These are phyloP conservation scores for Globisporangium camurandrum DNA, from an alignment of 352 stramenopile genomes.

Conservation along the genomic window DNA sequence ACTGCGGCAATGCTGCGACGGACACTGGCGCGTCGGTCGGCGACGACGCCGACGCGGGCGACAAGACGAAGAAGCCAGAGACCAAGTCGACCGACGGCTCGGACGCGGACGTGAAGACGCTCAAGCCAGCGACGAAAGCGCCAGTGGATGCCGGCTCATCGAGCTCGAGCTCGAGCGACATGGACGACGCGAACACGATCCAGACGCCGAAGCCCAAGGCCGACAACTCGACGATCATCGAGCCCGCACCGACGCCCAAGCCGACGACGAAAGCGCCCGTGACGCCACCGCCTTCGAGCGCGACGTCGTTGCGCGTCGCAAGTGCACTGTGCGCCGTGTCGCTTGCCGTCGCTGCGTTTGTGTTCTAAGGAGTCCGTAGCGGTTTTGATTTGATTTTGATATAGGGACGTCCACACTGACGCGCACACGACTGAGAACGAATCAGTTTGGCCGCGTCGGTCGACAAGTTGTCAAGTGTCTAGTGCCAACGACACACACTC, in stretches of 20 bases:
- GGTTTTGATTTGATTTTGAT: too few species aligned
- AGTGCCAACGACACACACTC: too few species aligned
- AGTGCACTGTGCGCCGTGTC: constrained; percentile 9
- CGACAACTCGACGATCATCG: constrained; percentile 8
- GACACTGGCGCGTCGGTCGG: constrained; percentile 8
- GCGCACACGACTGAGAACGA: too few species aligned
- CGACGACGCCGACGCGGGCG: constrained; percentile 1
- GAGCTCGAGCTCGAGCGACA: background rate
- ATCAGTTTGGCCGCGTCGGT: too few species aligned
- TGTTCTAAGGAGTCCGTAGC: too few species aligned
- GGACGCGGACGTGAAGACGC: constrained; percentile 9
- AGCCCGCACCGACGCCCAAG: constrained; percentile 1
- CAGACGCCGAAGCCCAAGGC: constrained; percentile 1
- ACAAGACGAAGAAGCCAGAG: background rate
- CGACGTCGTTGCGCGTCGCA: constrained; percentile 6
- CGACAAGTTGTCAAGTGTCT: too few species aligned
- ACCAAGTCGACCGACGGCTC: constrained; percentile 9
- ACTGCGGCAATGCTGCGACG: constrained; percentile 16
- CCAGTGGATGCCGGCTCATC: background rate
- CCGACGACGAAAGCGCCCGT: constrained; percentile 2
- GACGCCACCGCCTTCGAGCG: constrained; percentile 4
- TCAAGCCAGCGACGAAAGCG: constrained; percentile 1
- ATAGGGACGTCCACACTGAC: too few species aligned
- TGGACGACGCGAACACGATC: constrained; percentile 5
- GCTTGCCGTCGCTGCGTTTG: constrained; percentile 9